Base-by-base conservation (phyloP, 108 stramenopile species). In the Stephanodiscus triporus region DNA sequence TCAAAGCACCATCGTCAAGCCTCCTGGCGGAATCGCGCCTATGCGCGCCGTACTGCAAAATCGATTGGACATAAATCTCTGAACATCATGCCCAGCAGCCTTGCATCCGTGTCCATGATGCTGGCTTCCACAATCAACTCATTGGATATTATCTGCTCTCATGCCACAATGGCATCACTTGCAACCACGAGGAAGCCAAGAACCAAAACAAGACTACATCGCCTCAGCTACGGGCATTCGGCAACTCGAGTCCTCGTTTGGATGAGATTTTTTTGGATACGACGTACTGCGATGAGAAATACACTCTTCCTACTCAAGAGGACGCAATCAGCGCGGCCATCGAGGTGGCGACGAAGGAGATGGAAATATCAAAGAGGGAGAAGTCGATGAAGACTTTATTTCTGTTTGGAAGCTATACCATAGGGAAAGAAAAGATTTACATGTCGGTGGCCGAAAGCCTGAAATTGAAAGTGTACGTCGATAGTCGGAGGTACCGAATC, bases 1-100 rank as follows among this genome's bases (percentile, higher is more conserved):
- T n/a, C n/a, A n/a, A n/a, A n/a, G n/a, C n/a, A n/a, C n/a, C n/a
- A n/a, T n/a, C n/a, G n/a, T n/a, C n/a, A n/a, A n/a, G n/a, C n/a
- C n/a, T n/a, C n/a, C n/a, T n/a, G n/a, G n/a, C 0, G 99, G 99
- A 8, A 85, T 99, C 51, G 99, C 99, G 9, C 99, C 99, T 1
- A 98, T 99, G 97, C 84, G 97, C 13, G 96, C 96, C 6, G 63
- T 98, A 47, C 79, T 98, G 50, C 95, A 97, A 80, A 97, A 98
- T 72, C 87, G 94, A 43, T 64, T 76, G 17, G 65, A 89, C 63
- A 87, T 87, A n/a, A n/a, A n/a, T n/a, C n/a, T n/a, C n/a, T n/a
- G n/a, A n/a, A n/a, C n/a, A n/a, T n/a, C n/a, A n/a, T n/a, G n/a
- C n/a, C n/a, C n/a, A n/a, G n/a, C n/a, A n/a, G n/a, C n/a, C n/a